Conservation (phyloP, 768 basidiomycete species). For the Termitomyces sp. region DNA sequence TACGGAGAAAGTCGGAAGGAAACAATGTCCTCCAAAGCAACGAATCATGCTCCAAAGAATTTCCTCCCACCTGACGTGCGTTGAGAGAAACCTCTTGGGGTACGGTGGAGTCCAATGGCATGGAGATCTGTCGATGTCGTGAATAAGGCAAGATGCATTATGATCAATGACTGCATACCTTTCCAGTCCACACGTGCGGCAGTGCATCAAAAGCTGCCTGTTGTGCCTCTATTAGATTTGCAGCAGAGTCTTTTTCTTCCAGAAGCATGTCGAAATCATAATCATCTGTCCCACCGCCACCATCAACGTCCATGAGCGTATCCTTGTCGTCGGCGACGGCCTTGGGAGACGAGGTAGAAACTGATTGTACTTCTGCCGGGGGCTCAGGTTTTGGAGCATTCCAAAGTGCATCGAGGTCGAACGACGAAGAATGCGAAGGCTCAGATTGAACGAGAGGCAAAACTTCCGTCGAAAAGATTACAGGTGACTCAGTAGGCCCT, state of each 20-base stretch:
- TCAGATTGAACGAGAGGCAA: conserved; percentile 45
- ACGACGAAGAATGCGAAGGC: conserved; percentile 44
- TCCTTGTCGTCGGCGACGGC: conserved; percentile 31
- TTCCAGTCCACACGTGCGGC: conserved; percentile 69
- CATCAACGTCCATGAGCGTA: conserved; percentile 39
- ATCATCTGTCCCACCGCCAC: conserved; percentile 49
- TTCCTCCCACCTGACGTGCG: conserved; percentile 79
- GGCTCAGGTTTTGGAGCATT: conserved; percentile 36
- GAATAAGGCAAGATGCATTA: neutral
- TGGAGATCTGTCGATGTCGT: conserved; percentile 48
- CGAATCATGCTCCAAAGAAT: conserved; percentile 48
- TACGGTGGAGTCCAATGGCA: conserved; percentile 72
- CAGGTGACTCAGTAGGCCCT: conserved; percentile 11
- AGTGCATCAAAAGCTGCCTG: conserved; percentile 49
- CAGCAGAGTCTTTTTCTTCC: conserved; percentile 49
- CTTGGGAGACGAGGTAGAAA: conserved; percentile 18
- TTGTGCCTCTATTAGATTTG: conserved; percentile 30
- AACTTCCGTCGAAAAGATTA: conserved; percentile 31
- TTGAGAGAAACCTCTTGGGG: conserved; percentile 61
- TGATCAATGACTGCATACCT: conserved; percentile 36
- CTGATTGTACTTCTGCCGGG: conserved; percentile 10
- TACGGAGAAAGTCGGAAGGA: conserved; percentile 60
- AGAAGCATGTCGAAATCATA: conserved; percentile 87
- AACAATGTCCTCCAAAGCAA: conserved; percentile 74
- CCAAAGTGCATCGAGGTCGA: conserved; percentile 74